Evolutionary conservation across 2,329 filamentous ascomycete species (phyloP).

Genomic region (Shiraia sp.): DNA sequence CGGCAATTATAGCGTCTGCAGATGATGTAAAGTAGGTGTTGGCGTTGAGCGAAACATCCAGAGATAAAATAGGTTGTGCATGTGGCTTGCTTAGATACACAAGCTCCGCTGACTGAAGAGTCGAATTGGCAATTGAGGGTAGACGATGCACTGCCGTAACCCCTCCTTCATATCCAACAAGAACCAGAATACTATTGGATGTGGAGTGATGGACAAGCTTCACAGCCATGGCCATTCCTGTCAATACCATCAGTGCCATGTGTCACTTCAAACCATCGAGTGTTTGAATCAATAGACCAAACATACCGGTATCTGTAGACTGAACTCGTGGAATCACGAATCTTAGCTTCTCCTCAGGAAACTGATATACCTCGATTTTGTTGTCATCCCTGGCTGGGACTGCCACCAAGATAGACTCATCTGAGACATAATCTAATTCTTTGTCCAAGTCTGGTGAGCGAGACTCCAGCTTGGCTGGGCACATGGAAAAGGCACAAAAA

Average conservation of each 20-base stretch:
- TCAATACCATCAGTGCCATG: conserved; percentile 39
- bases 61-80: conserved; percentile 78
- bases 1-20: conserved; percentile 78
- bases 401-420: conserved; percentile 65
- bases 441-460: too few species aligned
- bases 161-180: conserved; percentile 86
- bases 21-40: conserved; percentile 76
- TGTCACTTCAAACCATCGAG: not conserved
- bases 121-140: conserved; percentile 31
- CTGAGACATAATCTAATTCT: not conserved
- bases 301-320: conserved; percentile 50
- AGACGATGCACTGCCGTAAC: conserved; percentile 68
- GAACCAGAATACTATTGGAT: conserved; percentile 59
- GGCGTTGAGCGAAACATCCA: conserved; percentile 43
- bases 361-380: conserved; percentile 77
- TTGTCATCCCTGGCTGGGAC: conserved; percentile 64
- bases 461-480: conserved; percentile 30
- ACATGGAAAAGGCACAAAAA: conserved; percentile 82
- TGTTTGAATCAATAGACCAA: too few species aligned
- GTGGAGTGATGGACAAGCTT: conserved; percentile 33
- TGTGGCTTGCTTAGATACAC: conserved; percentile 71
- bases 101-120: conserved; percentile 46
- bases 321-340: conserved; percentile 57
- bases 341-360: conserved; percentile 74
- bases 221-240: conserved; percentile 90